These are phyloP conservation scores for Leptographium galeiforme DNA, from an alignment of 2,329 filamentous ascomycete genomes.

Conservation along the genomic window DNA sequence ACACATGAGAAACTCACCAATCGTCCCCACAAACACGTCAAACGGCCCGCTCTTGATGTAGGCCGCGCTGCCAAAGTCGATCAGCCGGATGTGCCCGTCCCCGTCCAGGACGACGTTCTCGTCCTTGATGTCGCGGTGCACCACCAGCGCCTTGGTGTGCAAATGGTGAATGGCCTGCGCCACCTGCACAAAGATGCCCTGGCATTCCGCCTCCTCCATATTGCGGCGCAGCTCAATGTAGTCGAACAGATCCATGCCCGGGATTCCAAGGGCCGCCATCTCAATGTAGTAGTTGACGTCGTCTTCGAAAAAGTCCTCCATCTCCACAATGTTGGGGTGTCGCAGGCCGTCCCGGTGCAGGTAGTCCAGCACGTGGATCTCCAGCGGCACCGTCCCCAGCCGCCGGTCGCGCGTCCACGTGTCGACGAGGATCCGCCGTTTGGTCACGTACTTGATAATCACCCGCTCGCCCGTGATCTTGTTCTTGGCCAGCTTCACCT, in stretches of 20 bases:
- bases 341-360: slow-evolving; percentile 59
- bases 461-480: slow-evolving; percentile 72
- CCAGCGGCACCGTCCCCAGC: slow-evolving; percentile 85
- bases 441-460: slow-evolving; percentile 95
- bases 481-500: slow-evolving; percentile 87
- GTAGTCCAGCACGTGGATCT: slow-evolving; percentile 95
- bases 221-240: slow-evolving; percentile 94
- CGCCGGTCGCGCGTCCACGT: slow-evolving; percentile 94
- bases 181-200: slow-evolving; percentile 91
- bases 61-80: slow-evolving; percentile 94
- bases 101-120: slow-evolving; percentile 96
- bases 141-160: slow-evolving; percentile 79
- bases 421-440: slow-evolving; percentile 89
- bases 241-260: slow-evolving; percentile 97
- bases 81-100: slow-evolving; percentile 89
- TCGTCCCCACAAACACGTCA: slow-evolving; percentile 97
- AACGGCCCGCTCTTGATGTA: slow-evolving; percentile 98
- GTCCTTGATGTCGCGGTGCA: slow-evolving; percentile 97
- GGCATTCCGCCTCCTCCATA: slow-evolving; percentile 90
- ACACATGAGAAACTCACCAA: slow-evolving; percentile 71
- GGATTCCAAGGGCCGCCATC: slow-evolving; percentile 88
- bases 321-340: slow-evolving; percentile 59
- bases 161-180: slow-evolving; percentile 81
- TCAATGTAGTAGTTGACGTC: slow-evolving; percentile 96
- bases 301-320: slow-evolving; percentile 65